Base-by-base conservation (phyloP, 768 basidiomycete species). In the Hericium erinaceus region DNA sequence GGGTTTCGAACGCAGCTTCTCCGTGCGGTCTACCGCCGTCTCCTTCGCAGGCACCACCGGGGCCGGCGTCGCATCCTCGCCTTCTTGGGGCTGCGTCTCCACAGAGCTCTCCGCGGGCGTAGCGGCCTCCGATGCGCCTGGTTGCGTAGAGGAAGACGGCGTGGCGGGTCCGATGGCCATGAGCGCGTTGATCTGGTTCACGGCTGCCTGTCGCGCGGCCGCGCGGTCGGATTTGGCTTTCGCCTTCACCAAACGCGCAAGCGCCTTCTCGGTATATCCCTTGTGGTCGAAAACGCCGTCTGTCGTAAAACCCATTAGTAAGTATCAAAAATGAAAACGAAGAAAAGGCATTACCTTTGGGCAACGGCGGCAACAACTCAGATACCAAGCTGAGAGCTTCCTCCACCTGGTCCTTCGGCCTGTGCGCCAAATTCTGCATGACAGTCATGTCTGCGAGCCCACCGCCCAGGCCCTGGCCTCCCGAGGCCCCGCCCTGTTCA, bases 271-370 rank as follows among this genome's bases (percentile, higher is more conserved):
- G 0, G 91, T 89, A 66, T 95, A 97, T 0, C 77, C 75, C 64
- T 89, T 92, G 65, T 91, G 83, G 68, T 98, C 95, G 70, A 98
- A 98, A 9, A 98, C 90, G 20, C 97, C 95, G 70, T 98, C 95
- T 91, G 49, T 51, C 20, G 24, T 2, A 51, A 24, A 64, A 16
- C 48, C 48, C 0, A 48, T 44, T 1, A 10, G 39, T 57, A 13
- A 53, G 48, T 24, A 54, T 20, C 39, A 15, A n/a, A 10, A 33
- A 37, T 26, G 39, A 33, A 12, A 28, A 49, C 22, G 50, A 12
- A 28, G n/a, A 39, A 24, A 15, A 49, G 39, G 26, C 41, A 67
- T 39, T 64, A 90, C 93, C 93, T 82, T 90, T 93, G 0, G 94
- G 91, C 40, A 95, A 72, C 9, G 97, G 92, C 1, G 97, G 97